A percentile compares a stretch with the other conserved stretches of the same genome.
Evolutionary conservation across 805 yeast genomes (phyloP).

Genomic region (Ogataea nakhonphanomensis): DNA sequence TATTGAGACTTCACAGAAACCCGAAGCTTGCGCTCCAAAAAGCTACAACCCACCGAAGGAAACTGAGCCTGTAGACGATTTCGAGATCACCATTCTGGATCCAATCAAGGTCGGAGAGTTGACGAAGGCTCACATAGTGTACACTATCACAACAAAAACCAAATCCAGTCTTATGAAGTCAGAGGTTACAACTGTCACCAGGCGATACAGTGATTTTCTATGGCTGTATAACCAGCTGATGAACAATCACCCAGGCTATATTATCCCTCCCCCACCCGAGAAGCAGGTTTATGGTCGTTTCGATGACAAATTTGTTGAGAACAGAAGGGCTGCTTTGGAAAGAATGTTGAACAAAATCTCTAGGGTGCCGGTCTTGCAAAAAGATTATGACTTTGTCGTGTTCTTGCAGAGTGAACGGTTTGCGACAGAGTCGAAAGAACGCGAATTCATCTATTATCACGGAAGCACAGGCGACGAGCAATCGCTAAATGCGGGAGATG

Average conservation of each 20-base stretch:
- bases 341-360: constrained; percentile 79
- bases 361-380: constrained; percentile 49
- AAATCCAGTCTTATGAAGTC: constrained; percentile 36
- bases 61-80: constrained; percentile 29
- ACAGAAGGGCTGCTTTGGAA: constrained; percentile 78
- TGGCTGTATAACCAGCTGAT: constrained; percentile 91
- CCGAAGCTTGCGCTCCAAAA: neutral
- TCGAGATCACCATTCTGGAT: constrained; percentile 78
- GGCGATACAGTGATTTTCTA: constrained; percentile 89
- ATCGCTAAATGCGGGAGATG: constrained; percentile 22
- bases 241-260: constrained; percentile 81
- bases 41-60: neutral
- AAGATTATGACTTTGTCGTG: constrained; percentile 72
- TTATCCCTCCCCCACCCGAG: constrained; percentile 94
- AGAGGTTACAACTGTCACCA: constrained; percentile 55
- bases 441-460: constrained; percentile 46
- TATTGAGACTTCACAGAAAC: constrained; percentile 22
- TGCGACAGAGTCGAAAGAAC: constrained; percentile 59
- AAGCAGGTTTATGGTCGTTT: constrained; percentile 92
- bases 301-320: constrained; percentile 85
- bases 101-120: constrained; percentile 91
- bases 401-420: constrained; percentile 78
- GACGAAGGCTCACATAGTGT: constrained; percentile 84
- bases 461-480: constrained; percentile 33
- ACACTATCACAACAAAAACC: constrained; percentile 66